Percentiles rank a stretch among this genome's conserved stretches.
Conservation (phyloP, 1,284 basidiomycete genomes). For the Taiwanofungus camphoratus region DNA sequence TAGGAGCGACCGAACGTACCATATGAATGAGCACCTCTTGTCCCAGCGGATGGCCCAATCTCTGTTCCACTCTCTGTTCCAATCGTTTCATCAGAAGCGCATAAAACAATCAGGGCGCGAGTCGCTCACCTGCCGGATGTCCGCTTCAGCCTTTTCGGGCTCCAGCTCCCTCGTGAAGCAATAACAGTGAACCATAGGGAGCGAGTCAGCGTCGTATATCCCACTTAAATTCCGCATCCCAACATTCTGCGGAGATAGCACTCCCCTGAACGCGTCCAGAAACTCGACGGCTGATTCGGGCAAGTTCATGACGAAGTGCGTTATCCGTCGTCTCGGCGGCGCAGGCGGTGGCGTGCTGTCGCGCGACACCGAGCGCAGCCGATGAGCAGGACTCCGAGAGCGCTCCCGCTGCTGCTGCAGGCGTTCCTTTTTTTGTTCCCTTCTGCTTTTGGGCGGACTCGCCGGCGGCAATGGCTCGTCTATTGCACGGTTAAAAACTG, state of each 20-base stretch:
- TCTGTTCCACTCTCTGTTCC: conserved; percentile 66
- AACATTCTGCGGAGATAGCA: conserved; percentile 40
- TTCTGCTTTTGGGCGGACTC: conserved; percentile 44
- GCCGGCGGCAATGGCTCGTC: conserved; percentile 60
- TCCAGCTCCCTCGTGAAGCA: conserved; percentile 94
- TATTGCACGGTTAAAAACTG: conserved; percentile 47
- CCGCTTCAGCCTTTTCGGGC: conserved; percentile 54
- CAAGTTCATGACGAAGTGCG: conserved; percentile 96
- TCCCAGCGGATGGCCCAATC: conserved; percentile 54
- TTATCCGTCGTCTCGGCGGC: conserved; percentile 49
- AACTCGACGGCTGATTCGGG: conserved; percentile 91
- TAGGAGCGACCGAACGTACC: conserved; percentile 92
- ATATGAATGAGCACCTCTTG: conserved; percentile 61
- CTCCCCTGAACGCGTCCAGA: conserved; percentile 81
- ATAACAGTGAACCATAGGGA: conserved; percentile 94
- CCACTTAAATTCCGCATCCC: conserved; percentile 32
- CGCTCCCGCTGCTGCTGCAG: not conserved
- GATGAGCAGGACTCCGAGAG: conserved; percentile 2
- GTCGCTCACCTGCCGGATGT: conserved; percentile 72
- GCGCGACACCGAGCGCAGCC: not conserved
- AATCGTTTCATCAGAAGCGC: not conserved
- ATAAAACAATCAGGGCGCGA: not conserved
- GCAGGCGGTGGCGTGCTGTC: conserved; percentile 11
- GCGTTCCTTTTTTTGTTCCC: conserved; percentile 28
- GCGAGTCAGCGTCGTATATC: conserved; percentile 41